Percentiles rank a stretch among this genome's conserved stretches.
Conservation (phyloP, 1,284 basidiomycete genomes). For the Papiliotrema laurentii region DNA sequence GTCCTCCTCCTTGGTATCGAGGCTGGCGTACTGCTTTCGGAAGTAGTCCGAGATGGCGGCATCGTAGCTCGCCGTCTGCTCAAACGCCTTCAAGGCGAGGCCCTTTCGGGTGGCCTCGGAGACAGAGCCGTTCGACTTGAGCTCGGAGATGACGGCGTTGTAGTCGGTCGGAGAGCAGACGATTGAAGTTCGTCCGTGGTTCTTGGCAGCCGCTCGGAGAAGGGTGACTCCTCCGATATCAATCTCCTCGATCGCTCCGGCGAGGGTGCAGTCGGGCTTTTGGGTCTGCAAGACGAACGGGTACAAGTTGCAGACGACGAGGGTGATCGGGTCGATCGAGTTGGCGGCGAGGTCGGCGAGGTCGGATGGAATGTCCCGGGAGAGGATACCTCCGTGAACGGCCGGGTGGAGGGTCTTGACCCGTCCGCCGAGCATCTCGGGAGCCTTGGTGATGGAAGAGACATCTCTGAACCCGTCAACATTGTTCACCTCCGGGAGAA, state of each 20-base stretch:
- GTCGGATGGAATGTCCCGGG: slow-evolving; percentile 80
- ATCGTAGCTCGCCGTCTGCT: slow-evolving; percentile 92
- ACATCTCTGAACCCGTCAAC: slow-evolving; percentile 67
- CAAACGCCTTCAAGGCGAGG: slow-evolving; percentile 95
- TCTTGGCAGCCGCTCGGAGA: slow-evolving; percentile 96
- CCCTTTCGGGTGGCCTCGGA: slow-evolving; percentile 67
- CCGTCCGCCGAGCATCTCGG: slow-evolving; percentile 98
- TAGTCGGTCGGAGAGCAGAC: slow-evolving; percentile 96
- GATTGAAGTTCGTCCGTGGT: slow-evolving; percentile 89
- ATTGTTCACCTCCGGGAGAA: too few relatives aligned
- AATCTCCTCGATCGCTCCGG: slow-evolving; percentile 93
- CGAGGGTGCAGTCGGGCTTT: slow-evolving; percentile 81
- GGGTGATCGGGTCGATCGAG: slow-evolving; percentile 80
- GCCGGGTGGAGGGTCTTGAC: slow-evolving; percentile 99
- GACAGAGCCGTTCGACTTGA: slow-evolving; percentile 64
- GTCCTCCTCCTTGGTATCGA: slow-evolving; percentile 61
- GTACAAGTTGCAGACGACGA: slow-evolving; percentile 99
- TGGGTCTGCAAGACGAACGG: slow-evolving; percentile 91
- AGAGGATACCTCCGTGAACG: slow-evolving; percentile 94
- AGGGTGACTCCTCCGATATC: slow-evolving; percentile 99
- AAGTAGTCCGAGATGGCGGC: slow-evolving; percentile 95
- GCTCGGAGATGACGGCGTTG: slow-evolving; percentile 70
- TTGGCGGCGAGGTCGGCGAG: slow-evolving; percentile 74
- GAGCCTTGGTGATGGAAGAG: slow-evolving; percentile 94
- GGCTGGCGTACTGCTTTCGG: slow-evolving; percentile 87